Conservation (phyloP, 805 yeast species). For the Yamadazyma scolyti region DNA sequence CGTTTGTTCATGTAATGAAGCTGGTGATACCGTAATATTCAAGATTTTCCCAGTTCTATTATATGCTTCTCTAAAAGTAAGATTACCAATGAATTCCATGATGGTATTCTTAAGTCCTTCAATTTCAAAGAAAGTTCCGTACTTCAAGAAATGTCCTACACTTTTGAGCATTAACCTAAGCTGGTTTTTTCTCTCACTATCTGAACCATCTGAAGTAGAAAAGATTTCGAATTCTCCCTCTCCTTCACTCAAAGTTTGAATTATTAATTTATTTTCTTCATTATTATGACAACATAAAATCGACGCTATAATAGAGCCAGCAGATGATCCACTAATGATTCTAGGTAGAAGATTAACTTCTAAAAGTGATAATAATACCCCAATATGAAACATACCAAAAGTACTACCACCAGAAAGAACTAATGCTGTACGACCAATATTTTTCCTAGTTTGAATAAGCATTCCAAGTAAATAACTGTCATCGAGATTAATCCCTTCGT, state of each 20-base stretch:
- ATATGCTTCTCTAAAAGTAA: conserved; percentile 92
- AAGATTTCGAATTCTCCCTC: conserved; percentile 50
- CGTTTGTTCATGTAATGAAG: conserved; percentile 88
- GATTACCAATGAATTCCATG: conserved; percentile 76
- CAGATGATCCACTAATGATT: conserved; percentile 90
- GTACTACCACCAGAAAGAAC: conserved; percentile 97
- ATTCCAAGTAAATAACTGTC: conserved; percentile 70
- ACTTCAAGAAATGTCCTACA: conserved; percentile 60
- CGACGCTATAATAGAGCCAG: conserved; percentile 93
- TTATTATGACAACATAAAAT: conserved; percentile 77
- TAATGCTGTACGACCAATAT: conserved; percentile 90
- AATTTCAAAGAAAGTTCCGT: conserved; percentile 88
- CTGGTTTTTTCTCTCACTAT: conserved; percentile 30
- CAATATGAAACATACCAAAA: conserved; percentile 89
- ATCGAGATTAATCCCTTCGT: conserved; percentile 46
- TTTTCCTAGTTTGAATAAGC: conserved; percentile 82
- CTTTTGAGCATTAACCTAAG: conserved; percentile 42
- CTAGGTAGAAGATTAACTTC: conserved; percentile 77
- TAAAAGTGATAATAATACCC: conserved; percentile 76
- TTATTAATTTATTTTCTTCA: conserved; percentile 58
- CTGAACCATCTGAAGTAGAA: conserved; percentile 2
- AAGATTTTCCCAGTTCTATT: conserved; percentile 91
- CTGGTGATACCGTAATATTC: conserved; percentile 91
- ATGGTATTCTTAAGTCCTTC: conserved; percentile 67
- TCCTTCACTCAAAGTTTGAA: conserved; percentile 59